Base-by-base conservation (phyloP, 2,329 filamentous ascomycete species). In the Ceratocystis destructans region DNA sequence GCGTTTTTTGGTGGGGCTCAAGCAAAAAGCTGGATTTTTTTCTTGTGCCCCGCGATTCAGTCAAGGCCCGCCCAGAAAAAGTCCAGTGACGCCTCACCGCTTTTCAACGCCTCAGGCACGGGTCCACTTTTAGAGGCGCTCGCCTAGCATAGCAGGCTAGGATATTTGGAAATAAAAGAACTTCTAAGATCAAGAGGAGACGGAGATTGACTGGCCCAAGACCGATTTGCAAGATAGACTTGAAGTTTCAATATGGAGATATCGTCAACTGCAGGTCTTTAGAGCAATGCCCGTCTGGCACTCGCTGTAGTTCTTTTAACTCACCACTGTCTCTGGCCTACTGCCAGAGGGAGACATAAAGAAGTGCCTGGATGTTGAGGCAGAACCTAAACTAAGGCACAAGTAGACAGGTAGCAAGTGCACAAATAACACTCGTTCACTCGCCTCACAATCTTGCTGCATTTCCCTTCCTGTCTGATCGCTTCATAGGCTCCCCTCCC, bases 1-100 rank as follows among this genome's bases (percentile, higher is more conserved):
- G 67, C 59, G 62, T 66, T 65, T 68, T 68, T 61, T 69, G 65
- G 67, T 68, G 66, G 69, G 69, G 67, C 68, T 64, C 63, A 48
- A 41, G 50, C 61, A 64, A 67, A 62, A 68, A 66, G 62, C 63
- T 69, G 45, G 66, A 61, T 66, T 66, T 69, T 57, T 69, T 69
- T 67, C 66, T 65, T 68, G 67, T 68, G 64, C 67, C 67, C 67
- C 64, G 67, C 67, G 67, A 65, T 65, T 33, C 61, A 48, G 33
- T 17, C 28, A 15, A 41, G 37, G 37, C 37, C 37, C 37, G 37
- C 37, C 37, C 37, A 25, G 33, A 62, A 61, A 65, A 33, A 45
- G 25, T 28, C 44, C 17, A 61, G 5, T 8, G 15, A 45, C 59
- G 64, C 57, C 45, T 65, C 57, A 55, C 20, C 20, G 37, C 46